These are phyloP conservation scores for Zymoseptoria brevis DNA, from an alignment of 2,329 filamentous ascomycete genomes.

Conservation along the genomic window DNA sequence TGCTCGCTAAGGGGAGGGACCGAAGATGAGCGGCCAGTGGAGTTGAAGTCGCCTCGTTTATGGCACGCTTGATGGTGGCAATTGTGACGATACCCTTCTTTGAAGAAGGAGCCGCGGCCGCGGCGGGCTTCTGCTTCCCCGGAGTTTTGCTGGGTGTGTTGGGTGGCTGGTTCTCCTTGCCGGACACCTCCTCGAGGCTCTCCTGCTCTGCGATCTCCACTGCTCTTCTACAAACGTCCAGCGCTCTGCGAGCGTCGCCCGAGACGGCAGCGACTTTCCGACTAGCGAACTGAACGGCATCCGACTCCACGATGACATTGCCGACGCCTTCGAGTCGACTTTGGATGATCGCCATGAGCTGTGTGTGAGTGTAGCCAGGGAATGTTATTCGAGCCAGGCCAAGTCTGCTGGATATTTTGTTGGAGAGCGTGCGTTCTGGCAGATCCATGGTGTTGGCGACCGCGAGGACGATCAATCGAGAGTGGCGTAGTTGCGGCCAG, in stretches of 20 bases:
- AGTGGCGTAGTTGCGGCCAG: conserved; percentile 88
- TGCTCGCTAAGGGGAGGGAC: conserved; percentile 69
- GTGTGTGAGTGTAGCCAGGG: conserved; percentile 91
- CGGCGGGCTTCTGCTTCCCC: conserved; percentile 27
- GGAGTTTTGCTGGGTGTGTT: conserved; percentile 56
- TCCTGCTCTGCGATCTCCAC: conserved; percentile 90
- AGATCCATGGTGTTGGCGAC: conserved; percentile 99
- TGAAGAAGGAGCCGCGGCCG: conserved; percentile 20
- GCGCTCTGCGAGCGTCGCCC: conserved; percentile 81
- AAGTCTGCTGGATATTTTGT: conserved; percentile 87
- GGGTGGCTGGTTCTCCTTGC: conserved; percentile 36
- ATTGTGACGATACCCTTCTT: conserved; percentile 67
- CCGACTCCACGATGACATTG: conserved; percentile 74
- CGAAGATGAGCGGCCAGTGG: conserved; percentile 85
- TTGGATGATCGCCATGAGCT: conserved; percentile 94
- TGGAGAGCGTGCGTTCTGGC: conserved; percentile 88
- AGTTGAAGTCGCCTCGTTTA: conserved; percentile 88
- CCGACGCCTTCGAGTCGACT: conserved; percentile 86
- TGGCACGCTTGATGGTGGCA: conserved; percentile 84
- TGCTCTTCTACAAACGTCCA: conserved; percentile 91
- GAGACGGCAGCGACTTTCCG: conserved; percentile 95
- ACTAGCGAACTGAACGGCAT: conserved; percentile 92
- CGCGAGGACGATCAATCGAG: conserved; percentile 86
- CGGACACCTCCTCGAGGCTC: conserved; percentile 15
- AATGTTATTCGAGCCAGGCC: conserved; percentile 92